phyloP scores from a whole-genome alignment of 805 yeast genomes.

The Kodamaea kaohsiungensis region DNA sequence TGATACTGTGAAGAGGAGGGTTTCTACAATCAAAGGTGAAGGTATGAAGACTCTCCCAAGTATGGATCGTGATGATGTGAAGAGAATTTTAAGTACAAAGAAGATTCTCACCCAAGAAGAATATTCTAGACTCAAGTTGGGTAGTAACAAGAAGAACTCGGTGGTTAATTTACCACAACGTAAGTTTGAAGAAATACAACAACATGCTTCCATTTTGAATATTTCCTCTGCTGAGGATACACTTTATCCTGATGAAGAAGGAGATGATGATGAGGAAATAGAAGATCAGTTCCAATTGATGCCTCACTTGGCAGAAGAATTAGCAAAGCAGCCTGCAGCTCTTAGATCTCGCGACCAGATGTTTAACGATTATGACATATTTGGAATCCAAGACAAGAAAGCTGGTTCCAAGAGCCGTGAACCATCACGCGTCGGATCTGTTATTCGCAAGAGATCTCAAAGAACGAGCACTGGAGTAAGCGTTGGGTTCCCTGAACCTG shows the following conservation, averaged over 20 bases:
- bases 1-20: constrained; percentile 24
- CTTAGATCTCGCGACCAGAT: constrained; percentile 30
- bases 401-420: neutral
- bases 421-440: constrained; percentile 10
- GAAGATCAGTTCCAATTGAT: constrained; percentile 13
- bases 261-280: neutral
- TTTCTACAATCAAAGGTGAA: constrained; percentile 41
- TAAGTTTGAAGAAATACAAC: constrained; percentile 30
- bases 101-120: constrained; percentile 43
- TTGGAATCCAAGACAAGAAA: constrained; percentile 11
- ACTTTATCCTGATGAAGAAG: constrained; percentile 6
- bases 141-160: constrained; percentile 26
- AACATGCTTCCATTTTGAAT: constrained; percentile 35
- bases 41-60: constrained; percentile 53
- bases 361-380: constrained; percentile 26
- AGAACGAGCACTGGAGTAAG: constrained; percentile 2
- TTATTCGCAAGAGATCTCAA: constrained; percentile 10
- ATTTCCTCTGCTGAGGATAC: constrained; percentile 18
- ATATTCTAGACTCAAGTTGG: constrained; percentile 34
- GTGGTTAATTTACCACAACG: constrained; percentile 26
- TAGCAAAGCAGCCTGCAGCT: constrained; percentile 30
- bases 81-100: constrained; percentile 38
- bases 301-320: constrained; percentile 42
- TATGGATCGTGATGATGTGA: constrained; percentile 48
- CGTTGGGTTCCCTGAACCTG: constrained; percentile 35